Base-by-base conservation (phyloP, 73 alveolate genomes). In the Loxodes magnus region DNA sequence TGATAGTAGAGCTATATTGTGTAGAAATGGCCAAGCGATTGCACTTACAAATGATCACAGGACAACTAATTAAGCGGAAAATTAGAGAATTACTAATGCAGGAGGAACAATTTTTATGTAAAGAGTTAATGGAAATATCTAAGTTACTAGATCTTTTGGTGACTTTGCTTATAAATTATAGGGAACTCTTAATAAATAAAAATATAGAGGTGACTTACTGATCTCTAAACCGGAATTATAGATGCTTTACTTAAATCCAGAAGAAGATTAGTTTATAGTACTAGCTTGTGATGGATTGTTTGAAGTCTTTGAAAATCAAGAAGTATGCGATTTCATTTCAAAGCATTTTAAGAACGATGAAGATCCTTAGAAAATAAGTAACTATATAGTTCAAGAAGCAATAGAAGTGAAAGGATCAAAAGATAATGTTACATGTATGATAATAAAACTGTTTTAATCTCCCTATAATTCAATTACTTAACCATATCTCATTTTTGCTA, bases 81-180 rank as follows among this genome's bases (percentile, higher is more conserved):
- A 35, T 41, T 71, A 74, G 27, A 80, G 99, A 60, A 92, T 92
- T 2, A 37, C 55, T 42, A 64, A 59, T 67, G 79, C 73, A 39
- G 95, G 96, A 3, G 96, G 94, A n/a, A 60, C 68, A 2, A 81
- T 92, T 4, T 70, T 43, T 26, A 92, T 87, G 44, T 60, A 83
- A 33, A 77, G 96, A 58, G 78, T 91, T 3, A 74, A 84, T 43
- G 90, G 94, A 16, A 82, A 78, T 57, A 52, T 92, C 35, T 82
- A 92, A 31, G 73, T 92, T n/a, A 66, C 97, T 2, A 59, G 99
- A 56, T 87, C 96, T 21, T 64, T 92, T 12, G 99, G 99, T 4
- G 99, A 92, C 67, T 66, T 78, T 60, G 73, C 72, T 50, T 86
- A 76, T 42, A 79, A 89, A 69, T 60, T 64, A 33, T 46, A 53